Evolutionary conservation across 225 moss, liverwort and hornwort species (phyloP).

Genomic region (Thuidium tamariscinum): DNA sequence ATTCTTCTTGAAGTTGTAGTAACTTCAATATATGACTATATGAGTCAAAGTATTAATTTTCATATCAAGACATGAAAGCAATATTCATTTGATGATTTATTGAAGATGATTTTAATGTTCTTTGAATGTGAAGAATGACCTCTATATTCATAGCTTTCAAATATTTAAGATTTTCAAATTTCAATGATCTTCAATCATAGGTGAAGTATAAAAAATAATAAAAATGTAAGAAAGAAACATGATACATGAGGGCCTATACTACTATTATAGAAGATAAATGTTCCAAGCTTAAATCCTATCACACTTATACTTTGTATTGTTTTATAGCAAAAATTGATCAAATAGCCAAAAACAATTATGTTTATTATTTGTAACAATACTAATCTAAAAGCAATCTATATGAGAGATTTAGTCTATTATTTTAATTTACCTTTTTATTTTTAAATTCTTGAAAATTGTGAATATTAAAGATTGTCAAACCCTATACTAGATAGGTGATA

Average conservation of each 20-base stretch:
- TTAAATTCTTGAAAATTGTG: neutral
- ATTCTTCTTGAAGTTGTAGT: neutral
- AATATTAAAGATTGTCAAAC: neutral
- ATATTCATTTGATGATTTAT: neutral
- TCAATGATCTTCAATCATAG: neutral
- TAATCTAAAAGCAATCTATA: neutral
- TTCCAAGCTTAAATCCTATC: neutral
- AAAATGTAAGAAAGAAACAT: neutral
- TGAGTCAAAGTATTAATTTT: neutral
- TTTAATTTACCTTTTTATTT: neutral
- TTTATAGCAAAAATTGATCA: neutral
- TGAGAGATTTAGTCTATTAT: rapidly evolving
- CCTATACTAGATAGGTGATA: rapidly evolving
- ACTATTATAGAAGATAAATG: neutral
- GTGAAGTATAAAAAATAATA: neutral
- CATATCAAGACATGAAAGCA: rapidly evolving
- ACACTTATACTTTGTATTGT: neutral
- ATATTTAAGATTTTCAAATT: neutral
- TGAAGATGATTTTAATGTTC: neutral
- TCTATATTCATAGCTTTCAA: neutral
- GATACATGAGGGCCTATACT: neutral
- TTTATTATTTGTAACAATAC: neutral
- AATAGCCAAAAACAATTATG: neutral
- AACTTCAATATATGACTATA: neutral
- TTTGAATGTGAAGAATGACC: rapidly evolving